Base-by-base conservation (phyloP, 805 yeast species). In the Grigorovia jiainica region DNA sequence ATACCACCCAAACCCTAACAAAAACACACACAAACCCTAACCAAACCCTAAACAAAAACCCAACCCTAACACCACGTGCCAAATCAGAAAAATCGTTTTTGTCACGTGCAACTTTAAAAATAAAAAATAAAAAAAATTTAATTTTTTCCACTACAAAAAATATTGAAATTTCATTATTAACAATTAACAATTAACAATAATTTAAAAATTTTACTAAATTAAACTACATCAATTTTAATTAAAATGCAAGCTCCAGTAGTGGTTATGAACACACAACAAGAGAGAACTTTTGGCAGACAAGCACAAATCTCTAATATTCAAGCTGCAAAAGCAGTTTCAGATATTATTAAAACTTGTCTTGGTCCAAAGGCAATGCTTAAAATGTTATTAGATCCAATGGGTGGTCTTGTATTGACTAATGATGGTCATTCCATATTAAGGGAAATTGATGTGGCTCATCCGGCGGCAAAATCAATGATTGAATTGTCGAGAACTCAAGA, bases 331-430 rank as follows among this genome's bases (percentile, higher is more conserved):
- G 96, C 98, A 2, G 97, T 90, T 34, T 94, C 97, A 0, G 98
- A 92, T 64, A 90, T 92, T 58, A 87, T 92, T 54, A 77, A 98
- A 64, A 92, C 98, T 20, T 92, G 99, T 73, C 72, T 92, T 46
- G 99, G 99, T 16, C 99, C 99, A 41, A 90, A 90, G 64, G 98
- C 98, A 29, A 92, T 92, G 98, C 76, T 92, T 47, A 92, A 92
- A 69, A 90, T 92, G 97, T 72, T 92, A 42, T 71, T 92, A 49
- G 99, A 92, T 61, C 99, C 99, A 43, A 67, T 68, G 73, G 90
- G 92, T 25, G 98, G 98, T 25, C 84, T 92, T 51, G 97, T 90
- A 13, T 72, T 92, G 49, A 92, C 99, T 43, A 92, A 92, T 65
- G 99, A 92, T 63, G 99, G 99, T 11, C 98, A 92, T 65, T 98